Evolutionary conservation across 306 rosid species (phyloP).

Genomic region (Alnus glutinosa): DNA sequence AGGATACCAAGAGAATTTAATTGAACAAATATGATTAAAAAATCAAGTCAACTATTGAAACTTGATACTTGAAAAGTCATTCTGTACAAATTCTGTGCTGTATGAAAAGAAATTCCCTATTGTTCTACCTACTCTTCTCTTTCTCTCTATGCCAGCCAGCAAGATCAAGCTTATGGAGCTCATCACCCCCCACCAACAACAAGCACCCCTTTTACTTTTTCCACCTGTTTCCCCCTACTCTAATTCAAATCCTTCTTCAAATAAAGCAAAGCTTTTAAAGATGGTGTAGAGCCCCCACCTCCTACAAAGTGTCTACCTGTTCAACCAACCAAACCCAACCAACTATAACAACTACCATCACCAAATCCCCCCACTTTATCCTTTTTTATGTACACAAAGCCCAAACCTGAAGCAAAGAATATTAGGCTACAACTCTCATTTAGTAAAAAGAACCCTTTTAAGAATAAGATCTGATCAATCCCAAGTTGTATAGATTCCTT

Average conservation of each 20-base stretch:
- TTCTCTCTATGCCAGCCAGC: neutral
- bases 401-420: conserved; percentile 70
- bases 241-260: conserved; percentile 29
- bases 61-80: conserved; percentile 24
- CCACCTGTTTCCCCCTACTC: conserved; percentile 19
- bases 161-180: conserved; percentile 14
- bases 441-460: conserved; percentile 23
- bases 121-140: conserved; percentile 35
- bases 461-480: conserved; percentile 78
- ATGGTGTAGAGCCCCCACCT: conserved; percentile 28
- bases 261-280: conserved; percentile 40
- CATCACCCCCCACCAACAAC: conserved; percentile 14
- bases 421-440: conserved; percentile 36
- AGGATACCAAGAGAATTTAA: neutral
- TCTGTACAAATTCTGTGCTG: conserved; percentile 46
- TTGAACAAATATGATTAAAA: conserved; percentile 1
- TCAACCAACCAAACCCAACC: conserved; percentile 69
- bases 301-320: conserved; percentile 21
- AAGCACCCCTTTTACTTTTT: conserved; percentile 18
- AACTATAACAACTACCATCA: conserved; percentile 43
- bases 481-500: conserved; percentile 83
- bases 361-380: conserved; percentile 38
- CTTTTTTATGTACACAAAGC: conserved; percentile 61
- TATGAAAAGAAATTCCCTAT: conserved; percentile 30
- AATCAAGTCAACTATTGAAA: conserved; percentile 41